phyloP scores from a whole-genome alignment of 352 stramenopile species.

The Phytophthora vignae region DNA sequence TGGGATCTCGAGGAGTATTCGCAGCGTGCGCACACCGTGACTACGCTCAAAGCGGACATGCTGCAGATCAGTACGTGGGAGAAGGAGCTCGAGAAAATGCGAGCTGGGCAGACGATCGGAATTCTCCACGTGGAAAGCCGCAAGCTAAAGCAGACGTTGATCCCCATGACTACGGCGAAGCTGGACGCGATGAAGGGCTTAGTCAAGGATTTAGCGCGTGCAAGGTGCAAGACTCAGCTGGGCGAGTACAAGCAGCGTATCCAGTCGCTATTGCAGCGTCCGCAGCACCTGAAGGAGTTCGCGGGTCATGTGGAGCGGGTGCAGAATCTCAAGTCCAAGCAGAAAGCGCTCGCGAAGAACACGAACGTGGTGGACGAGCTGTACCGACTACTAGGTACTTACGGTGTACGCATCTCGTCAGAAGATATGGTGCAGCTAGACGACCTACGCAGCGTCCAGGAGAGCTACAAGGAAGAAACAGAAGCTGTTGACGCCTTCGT shows the following conservation, averaged over 20 bases:
- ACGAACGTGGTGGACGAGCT: constrained; percentile 94
- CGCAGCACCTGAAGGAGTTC: constrained; percentile 93
- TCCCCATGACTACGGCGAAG: constrained; percentile 93
- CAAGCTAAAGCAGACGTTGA: constrained; percentile 94
- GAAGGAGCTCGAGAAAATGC: constrained; percentile 96
- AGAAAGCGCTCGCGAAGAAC: constrained; percentile 86
- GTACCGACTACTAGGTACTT: constrained; percentile 91
- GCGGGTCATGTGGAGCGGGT: constrained; percentile 87
- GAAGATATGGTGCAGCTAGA: constrained; percentile 95
- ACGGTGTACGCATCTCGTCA: constrained; percentile 92
- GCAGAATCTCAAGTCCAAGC: constrained; percentile 75
- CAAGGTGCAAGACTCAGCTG: constrained; percentile 90
- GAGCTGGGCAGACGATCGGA: constrained; percentile 90
- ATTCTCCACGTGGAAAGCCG: constrained; percentile 94
- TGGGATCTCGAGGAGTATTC: constrained; percentile 93
- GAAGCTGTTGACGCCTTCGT: constrained; percentile 89
- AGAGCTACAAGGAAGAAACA: constrained; percentile 91
- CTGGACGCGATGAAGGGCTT: constrained; percentile 94
- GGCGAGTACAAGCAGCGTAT: constrained; percentile 93
- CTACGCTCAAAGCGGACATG: constrained; percentile 91
- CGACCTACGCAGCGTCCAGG: constrained; percentile 86
- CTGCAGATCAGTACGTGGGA: constrained; percentile 92
- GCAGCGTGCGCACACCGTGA: constrained; percentile 84
- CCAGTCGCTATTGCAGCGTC: constrained; percentile 81
- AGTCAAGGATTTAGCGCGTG: constrained; percentile 90